Evolutionary conservation across 192 early-diverging fungal species (phyloP), one percentile per base, ranked within the genome.

Genomic region (Dissophora ornata): DNA sequence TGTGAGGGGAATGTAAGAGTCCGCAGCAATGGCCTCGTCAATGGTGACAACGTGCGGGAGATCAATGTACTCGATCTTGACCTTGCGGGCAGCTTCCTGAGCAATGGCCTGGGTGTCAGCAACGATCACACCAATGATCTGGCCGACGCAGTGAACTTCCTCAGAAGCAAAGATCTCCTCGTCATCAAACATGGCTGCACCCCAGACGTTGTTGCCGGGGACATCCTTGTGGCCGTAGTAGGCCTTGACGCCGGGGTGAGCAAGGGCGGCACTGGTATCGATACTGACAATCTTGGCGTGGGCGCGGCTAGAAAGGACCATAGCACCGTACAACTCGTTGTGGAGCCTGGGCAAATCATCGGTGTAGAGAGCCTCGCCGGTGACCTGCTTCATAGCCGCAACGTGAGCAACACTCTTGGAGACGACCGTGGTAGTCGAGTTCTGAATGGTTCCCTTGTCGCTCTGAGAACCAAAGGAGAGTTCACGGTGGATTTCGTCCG

Each of bases 101-200:
- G 95, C 95, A 22, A 84, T 71, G 6, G 69, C 70, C 71, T 85
- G 86, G 22, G 81, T 81, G 9, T 89, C 83, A 15, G 95, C 95
- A n/a, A 95, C 74, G 12, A 96, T 86, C 45, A 95, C 78, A 32
- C 92, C 95, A 48, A 96, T 88, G 34, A 89, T 85, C 79, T 95
- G 93, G 8, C 92, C 92, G 30, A 86, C 69, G 67, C 81, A 87
- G 64, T 87, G 74, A 33, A 94, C 91, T 38, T 84, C 80, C 24
- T 83, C 81, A 13, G 82, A 82, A 3, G 91, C 93, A 86, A 94
- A 91, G n/a, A 95, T 69, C 80, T 90, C 90, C 81, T 96, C 94
- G 67, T 95, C 93, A 40, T 81, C 73, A 67, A 84, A 82, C 49
- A 88, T 80, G 49, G 83, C 80, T 42, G 85, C 84, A 24, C 81